phyloP scores from a whole-genome alignment of 148 eudicot genomes.

The Gaultheria prostrata region DNA sequence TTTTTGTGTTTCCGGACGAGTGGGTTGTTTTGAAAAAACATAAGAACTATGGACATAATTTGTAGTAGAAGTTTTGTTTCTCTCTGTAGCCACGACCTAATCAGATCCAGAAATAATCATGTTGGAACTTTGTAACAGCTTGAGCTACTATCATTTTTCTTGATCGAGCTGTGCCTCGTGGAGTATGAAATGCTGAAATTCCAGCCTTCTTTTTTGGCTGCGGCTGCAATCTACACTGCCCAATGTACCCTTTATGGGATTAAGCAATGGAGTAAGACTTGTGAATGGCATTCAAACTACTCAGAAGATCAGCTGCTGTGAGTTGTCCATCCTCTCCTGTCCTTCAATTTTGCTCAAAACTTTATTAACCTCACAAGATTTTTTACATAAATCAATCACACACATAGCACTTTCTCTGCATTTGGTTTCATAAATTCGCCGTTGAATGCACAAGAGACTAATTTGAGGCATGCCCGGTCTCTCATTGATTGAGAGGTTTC shows the following conservation, averaged over 20 bases:
- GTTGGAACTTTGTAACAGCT: constrained; percentile 34
- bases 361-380: background rate
- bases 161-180: constrained; percentile 75
- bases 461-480: no score
- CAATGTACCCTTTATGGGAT: constrained; percentile 60
- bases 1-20: no score
- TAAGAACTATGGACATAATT: no score
- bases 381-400: background rate
- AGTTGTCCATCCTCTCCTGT: constrained; percentile 25
- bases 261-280: constrained; percentile 74
- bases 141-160: constrained; percentile 56
- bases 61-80: no score
- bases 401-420: background rate
- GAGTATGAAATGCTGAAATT: constrained; percentile 74
- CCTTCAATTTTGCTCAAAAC: no score
- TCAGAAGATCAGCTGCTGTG: constrained; percentile 60
- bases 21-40: no score
- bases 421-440: background rate
- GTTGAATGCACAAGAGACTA: background rate
- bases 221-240: constrained; percentile 78
- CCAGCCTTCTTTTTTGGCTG: constrained; percentile 79
- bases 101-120: background rate
- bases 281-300: constrained; percentile 63
- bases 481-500: no score
- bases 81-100: background rate